phyloP scores from a whole-genome alignment of 805 yeast species.

The Wickerhamomyces sydowiorum region DNA sequence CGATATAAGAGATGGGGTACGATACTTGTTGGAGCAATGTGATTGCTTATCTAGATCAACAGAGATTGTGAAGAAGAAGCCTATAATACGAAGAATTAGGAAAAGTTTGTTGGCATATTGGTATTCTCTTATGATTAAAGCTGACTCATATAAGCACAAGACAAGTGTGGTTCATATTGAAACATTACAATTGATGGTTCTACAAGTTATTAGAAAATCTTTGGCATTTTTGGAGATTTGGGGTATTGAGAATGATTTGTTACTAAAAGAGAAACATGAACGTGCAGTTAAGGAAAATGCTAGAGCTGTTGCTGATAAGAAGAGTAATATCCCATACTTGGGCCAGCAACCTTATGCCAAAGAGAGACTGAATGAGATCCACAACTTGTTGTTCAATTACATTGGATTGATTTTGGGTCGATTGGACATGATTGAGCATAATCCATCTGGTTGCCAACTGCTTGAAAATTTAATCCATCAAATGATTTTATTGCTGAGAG shows the following conservation, averaged over 20 bases:
- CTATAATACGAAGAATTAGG: slow-evolving; percentile 56
- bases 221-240: slow-evolving; percentile 63
- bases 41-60: slow-evolving; percentile 73
- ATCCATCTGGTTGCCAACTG: slow-evolving; percentile 61
- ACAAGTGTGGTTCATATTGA: slow-evolving; percentile 52
- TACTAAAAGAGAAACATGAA: slow-evolving; percentile 24
- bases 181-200: slow-evolving; percentile 55
- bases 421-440: slow-evolving; percentile 70
- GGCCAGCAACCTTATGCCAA: slow-evolving; percentile 54
- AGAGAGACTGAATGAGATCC: slow-evolving; percentile 58
- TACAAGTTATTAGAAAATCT: slow-evolving; percentile 62
- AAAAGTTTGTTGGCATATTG: slow-evolving; percentile 72
- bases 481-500: slow-evolving; percentile 57
- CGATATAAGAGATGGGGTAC: slow-evolving; percentile 68
- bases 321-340: slow-evolving; percentile 35
- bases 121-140: slow-evolving; percentile 73
- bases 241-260: slow-evolving; percentile 54
- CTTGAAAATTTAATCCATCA: slow-evolving; percentile 66
- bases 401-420: slow-evolving; percentile 69
- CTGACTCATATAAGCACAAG: slow-evolving; percentile 68
- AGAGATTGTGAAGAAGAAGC: slow-evolving; percentile 57
- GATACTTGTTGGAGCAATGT: slow-evolving; percentile 55
- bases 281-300: slow-evolving; percentile 1
- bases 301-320: neutral
- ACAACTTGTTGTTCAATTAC: slow-evolving; percentile 53